phyloP scores from a whole-genome alignment of 208 protist species.

The Trypanosoma mega region DNA sequence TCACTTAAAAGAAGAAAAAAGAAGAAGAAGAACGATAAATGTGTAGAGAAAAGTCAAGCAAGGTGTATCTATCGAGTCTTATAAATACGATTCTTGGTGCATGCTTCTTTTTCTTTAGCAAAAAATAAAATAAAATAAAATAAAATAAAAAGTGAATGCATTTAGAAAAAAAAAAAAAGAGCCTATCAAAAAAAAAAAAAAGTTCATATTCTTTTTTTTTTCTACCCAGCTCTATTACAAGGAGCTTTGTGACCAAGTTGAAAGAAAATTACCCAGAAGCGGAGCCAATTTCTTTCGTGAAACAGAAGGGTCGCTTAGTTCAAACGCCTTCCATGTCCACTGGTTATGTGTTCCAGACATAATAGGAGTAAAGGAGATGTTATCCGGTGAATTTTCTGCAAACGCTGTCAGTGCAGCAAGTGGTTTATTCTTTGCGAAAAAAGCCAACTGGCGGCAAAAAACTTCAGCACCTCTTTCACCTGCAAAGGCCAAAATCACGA shows the following conservation, averaged over 20 bases:
- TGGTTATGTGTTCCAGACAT: slow-evolving; percentile 17
- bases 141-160: background rate
- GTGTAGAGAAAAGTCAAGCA: too few relatives aligned
- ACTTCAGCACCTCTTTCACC: slow-evolving; percentile 46
- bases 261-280: slow-evolving; percentile 53
- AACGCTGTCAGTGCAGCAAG: slow-evolving; percentile 47
- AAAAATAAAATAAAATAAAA: slow-evolving; percentile 2
- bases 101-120: too few relatives aligned
- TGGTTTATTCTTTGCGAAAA: slow-evolving; percentile 35
- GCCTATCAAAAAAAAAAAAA: slow-evolving; percentile 11
- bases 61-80: too few relatives aligned
- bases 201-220: slow-evolving; percentile 2
- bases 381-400: slow-evolving; percentile 26
- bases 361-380: slow-evolving; percentile 37
- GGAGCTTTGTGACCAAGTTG: slow-evolving; percentile 31
- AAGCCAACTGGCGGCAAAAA: slow-evolving; percentile 55
- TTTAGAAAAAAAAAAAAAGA: slow-evolving; percentile 11
- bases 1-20: background rate
- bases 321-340: slow-evolving; percentile 42
- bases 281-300: slow-evolving; percentile 78
- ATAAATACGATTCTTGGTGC: too few relatives aligned
- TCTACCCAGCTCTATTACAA: slow-evolving; percentile 30
- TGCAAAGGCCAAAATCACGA: slow-evolving; percentile 61
- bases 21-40: background rate
- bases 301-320: slow-evolving; percentile 67